Evolutionary conservation across 768 basidiomycete genomes (phyloP).

Genomic region (Fibroporia radiculosa): DNA sequence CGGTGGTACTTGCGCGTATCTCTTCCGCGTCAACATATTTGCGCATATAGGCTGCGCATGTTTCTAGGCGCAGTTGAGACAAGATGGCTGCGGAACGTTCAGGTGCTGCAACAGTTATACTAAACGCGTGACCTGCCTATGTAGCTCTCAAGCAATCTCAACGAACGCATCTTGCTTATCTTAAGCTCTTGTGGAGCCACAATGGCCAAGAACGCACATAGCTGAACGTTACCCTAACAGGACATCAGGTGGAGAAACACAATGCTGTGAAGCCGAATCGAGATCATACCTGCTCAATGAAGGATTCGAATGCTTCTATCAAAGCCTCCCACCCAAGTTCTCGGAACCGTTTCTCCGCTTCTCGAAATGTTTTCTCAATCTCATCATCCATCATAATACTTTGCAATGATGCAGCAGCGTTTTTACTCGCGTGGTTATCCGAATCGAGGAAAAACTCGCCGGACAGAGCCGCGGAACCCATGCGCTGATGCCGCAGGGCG

Average conservation of each 20-base stretch:
- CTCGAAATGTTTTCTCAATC: conserved; percentile 49
- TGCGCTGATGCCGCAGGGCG: conserved; percentile 11
- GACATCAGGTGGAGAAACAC: not conserved
- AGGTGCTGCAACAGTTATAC: not conserved
- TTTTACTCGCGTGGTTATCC: conserved; percentile 5
- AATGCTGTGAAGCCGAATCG: too few species aligned
- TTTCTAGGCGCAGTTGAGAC: conserved; percentile 50
- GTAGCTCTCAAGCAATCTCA: conserved; percentile 62
- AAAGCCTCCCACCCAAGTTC: conserved; percentile 53
- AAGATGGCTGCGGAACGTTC: conserved; percentile 44
- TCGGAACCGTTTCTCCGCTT: conserved; percentile 29
- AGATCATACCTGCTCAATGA: conserved; percentile 51
- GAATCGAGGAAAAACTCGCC: conserved; percentile 11
- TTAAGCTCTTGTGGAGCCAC: conserved; percentile 53
- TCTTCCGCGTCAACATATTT: conserved; percentile 50
- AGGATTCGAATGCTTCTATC: conserved; percentile 43
- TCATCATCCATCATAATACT: conserved; percentile 22
- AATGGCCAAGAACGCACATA: conserved; percentile 65
- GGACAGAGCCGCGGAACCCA: conserved; percentile 16
- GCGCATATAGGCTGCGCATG: conserved; percentile 68
- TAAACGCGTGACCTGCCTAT: conserved; percentile 46
- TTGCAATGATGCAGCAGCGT: conserved; percentile 12
- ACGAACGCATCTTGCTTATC: conserved; percentile 34
- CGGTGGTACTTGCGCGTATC: conserved; percentile 46
- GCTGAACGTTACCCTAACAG: conserved; percentile 68